Percentiles rank a stretch among this genome's conserved stretches.
Evolutionary conservation across 1,284 basidiomycete species (phyloP).

Genomic region (Somion occarium): DNA sequence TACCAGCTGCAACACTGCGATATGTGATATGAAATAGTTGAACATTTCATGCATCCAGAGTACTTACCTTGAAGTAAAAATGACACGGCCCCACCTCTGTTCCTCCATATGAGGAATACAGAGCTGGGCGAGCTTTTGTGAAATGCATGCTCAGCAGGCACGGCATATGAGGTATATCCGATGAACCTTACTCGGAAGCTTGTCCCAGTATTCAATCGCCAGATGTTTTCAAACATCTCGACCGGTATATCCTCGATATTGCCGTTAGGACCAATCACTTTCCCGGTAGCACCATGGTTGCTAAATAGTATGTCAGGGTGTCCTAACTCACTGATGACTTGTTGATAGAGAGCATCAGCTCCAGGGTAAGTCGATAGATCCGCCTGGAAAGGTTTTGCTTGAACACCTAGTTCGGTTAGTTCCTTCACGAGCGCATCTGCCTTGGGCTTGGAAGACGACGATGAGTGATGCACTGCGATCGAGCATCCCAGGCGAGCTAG

Average conservation of each 20-base stretch:
- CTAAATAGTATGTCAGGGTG: conserved; percentile 48
- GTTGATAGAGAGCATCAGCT: conserved; percentile 37
- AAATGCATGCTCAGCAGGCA: not conserved
- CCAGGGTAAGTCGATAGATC: conserved; percentile 41
- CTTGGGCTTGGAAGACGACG: conserved; percentile 29
- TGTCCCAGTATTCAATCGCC: conserved; percentile 44
- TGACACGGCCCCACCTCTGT: conserved; percentile 44
- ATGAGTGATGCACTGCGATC: conserved; percentile 48
- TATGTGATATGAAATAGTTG: not conserved
- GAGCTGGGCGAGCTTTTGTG: conserved; percentile 47
- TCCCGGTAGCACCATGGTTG: conserved; percentile 42
- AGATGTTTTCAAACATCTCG: conserved; percentile 44
- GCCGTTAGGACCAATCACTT: conserved; percentile 39
- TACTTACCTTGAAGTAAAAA: conserved; percentile 44
- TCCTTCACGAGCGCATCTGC: conserved; percentile 35
- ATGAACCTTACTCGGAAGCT: conserved; percentile 33
- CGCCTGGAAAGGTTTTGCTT: conserved; percentile 43
- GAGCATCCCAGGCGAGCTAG: conserved; percentile 42
- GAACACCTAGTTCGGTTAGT: conserved; percentile 24
- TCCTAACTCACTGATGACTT: conserved; percentile 40
- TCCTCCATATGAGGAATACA: conserved; percentile 47
- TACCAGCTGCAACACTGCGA: conserved; percentile 32
- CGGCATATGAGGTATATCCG: no score
- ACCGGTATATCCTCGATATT: conserved; percentile 40
- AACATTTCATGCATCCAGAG: not conserved